These are phyloP conservation scores for Vaccinium darrowii DNA, from an alignment of 148 eudicot genomes.

Conservation along the genomic window DNA sequence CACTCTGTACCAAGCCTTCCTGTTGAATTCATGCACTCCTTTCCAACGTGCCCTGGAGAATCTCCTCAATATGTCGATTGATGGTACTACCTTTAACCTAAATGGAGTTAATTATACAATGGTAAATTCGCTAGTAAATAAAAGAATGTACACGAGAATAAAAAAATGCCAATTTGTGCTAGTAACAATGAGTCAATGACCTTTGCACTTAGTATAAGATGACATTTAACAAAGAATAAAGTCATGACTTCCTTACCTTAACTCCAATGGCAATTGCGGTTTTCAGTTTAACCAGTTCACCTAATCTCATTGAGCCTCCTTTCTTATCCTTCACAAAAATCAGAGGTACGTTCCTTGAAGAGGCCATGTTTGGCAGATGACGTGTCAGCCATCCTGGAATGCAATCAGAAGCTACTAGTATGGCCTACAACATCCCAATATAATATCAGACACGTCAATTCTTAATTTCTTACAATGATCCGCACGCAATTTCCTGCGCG, in stretches of 20 bases:
- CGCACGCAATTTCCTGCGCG: neutral
- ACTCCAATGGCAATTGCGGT: conserved; percentile 82
- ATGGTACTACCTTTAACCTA: conserved; percentile 57
- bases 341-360: conserved; percentile 67
- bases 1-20: neutral
- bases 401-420: conserved; percentile 81
- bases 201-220: conserved; percentile 2
- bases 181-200: neutral
- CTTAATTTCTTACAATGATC: neutral
- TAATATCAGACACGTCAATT: neutral
- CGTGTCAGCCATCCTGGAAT: conserved; percentile 72
- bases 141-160: neutral
- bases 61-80: conserved; percentile 43
- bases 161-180: neutral
- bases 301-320: conserved; percentile 73
- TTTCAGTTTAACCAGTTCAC: conserved; percentile 68
- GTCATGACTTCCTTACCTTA: conserved; percentile 38
- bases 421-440: conserved; percentile 49
- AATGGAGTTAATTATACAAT: neutral
- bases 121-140: neutral
- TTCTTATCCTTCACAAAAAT: conserved; percentile 66
- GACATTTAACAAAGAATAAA: neutral
- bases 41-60: conserved; percentile 21
- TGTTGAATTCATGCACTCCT: conserved; percentile 12
- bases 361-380: conserved; percentile 75